phyloP scores from a whole-genome alignment of 163 green algal species.

The Scenedesmus sp. region DNA sequence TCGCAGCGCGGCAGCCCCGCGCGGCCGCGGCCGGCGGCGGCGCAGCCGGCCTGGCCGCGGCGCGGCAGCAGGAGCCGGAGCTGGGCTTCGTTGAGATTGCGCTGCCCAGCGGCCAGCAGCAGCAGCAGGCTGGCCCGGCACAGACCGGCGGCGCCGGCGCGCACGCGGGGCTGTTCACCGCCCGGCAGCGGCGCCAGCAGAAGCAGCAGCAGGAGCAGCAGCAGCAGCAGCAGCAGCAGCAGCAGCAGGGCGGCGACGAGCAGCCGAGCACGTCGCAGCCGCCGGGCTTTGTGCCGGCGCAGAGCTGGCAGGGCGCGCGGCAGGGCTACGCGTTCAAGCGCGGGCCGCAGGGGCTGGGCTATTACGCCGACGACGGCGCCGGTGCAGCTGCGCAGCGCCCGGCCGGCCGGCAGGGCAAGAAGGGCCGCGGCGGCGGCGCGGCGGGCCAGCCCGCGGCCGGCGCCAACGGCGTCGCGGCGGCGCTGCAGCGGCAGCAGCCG shows the following conservation, averaged over 20 bases:
- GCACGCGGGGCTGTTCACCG: conserved; percentile 21
- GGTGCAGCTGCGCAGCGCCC: background rate
- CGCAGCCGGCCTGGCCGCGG: background rate
- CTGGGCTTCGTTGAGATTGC: conserved; percentile 29
- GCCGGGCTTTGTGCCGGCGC: conserved; percentile 49
- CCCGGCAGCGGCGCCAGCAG: background rate
- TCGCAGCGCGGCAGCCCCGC: conserved; percentile 27
- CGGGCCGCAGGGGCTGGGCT: conserved; percentile 71
- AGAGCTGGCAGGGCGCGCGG: conserved; percentile 60
- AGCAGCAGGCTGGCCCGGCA: background rate
- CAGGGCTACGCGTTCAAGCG: conserved; percentile 72
- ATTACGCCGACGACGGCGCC: conserved; percentile 66
- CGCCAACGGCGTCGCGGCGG: conserved; percentile 4
- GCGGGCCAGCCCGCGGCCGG: conserved; percentile 22
- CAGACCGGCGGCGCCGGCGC: background rate
- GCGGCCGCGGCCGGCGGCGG: background rate
- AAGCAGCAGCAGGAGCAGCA: conserved; percentile 14
- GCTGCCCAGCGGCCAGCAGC: conserved; percentile 7
- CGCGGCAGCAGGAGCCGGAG: background rate
- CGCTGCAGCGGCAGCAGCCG: conserved; percentile 16
- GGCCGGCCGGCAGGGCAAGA: conserved; percentile 1
- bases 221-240: conserved; percentile 23
- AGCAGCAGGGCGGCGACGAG: background rate
- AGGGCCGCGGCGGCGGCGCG: conserved; percentile 1
- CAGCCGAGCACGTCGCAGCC: conserved; percentile 26